These are phyloP conservation scores for Rhizophagus prolifer DNA, from an alignment of 192 early-diverging fungal genomes.

Conservation along the genomic window DNA sequence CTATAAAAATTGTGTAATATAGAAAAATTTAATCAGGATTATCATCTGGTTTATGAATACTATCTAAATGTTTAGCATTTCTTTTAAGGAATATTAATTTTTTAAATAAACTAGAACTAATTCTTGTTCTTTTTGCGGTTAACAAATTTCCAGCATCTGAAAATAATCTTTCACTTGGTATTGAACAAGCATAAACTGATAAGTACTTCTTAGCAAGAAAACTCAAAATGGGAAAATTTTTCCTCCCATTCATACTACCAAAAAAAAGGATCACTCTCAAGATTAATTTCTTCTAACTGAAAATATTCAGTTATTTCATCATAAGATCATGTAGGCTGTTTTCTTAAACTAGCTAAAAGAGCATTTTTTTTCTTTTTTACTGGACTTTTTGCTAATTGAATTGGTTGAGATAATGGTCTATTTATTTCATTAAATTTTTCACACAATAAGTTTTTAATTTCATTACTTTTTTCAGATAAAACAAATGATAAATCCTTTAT, in stretches of 20 bases:
- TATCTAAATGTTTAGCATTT: no score
- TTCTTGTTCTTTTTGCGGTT: constrained; percentile 2
- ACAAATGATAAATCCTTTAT: background rate
- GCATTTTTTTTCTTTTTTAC: background rate
- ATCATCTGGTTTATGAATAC: no score
- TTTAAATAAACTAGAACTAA: background rate
- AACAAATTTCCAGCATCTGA: constrained; percentile 3
- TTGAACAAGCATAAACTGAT: background rate
- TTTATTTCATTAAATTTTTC: background rate
- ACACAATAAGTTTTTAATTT: no score
- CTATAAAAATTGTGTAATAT: no score
- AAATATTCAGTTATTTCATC: background rate
- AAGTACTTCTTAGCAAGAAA: constrained; percentile 2
- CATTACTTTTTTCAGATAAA: background rate
- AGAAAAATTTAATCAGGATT: no score
- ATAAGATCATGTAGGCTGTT: background rate
- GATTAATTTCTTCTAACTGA: background rate
- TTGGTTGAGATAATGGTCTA: no score
- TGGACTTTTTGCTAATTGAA: background rate
- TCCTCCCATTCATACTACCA: background rate
- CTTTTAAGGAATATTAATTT: background rate
- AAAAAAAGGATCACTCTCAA: background rate
- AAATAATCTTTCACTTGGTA: constrained; percentile 1
- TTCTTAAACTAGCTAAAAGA: background rate
- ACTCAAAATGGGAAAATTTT: background rate